Base-by-base conservation (phyloP, 2,329 filamentous ascomycete species). In the Decorospora gaudefroyi region DNA sequence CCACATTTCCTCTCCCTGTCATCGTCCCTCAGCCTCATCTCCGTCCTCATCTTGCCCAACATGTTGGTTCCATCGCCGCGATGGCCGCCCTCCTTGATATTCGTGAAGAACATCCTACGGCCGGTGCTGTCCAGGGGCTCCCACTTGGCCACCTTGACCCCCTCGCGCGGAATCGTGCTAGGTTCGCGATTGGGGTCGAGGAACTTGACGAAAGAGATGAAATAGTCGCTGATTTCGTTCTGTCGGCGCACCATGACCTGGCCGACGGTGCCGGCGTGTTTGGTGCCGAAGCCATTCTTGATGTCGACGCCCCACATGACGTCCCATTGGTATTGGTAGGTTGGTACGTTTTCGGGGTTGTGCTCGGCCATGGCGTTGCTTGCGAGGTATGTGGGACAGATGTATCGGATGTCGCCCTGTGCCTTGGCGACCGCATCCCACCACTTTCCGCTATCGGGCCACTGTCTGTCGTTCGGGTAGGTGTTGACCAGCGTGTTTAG, bases 301-400 rank as follows among this genome's bases (percentile, higher is more conserved):
- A 60, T 60, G 46, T 67, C 63, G 2, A 53, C 49, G 7, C 59
- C 63, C 53, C 56, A 62, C 52, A 62, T 63, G 12, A 66, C 63
- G 43, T 67, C 64, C 64, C 64, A 67, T 45, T 67, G 64, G 49
- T 67, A 67, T 34, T 65, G 62, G 38, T 55, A 67, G 4, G 63
- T 62, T 17, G 55, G 54, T 1, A 66, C 57, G 13, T 28, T 25
- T 6, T 43, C 16, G 0, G 63, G 62, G 45, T 66, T 66, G 53
- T 65, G 42, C 4, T 46, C 32, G n/a, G 57, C 53, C 51, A 67
- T 64, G 38, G 59, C 59, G 41, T 65, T 63, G n/a, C 57, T 61
- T 18, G 61, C 51, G 21, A 67, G 59, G 37, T 64, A 65, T 1
- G 62, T 63, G 1, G 64, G 64, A 32, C 64, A 67, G 42, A 67